Percentiles rank a stretch among this genome's conserved stretches.
Evolutionary conservation across 345 rosid genomes (phyloP).

Genomic region (Erodium maritimum): DNA sequence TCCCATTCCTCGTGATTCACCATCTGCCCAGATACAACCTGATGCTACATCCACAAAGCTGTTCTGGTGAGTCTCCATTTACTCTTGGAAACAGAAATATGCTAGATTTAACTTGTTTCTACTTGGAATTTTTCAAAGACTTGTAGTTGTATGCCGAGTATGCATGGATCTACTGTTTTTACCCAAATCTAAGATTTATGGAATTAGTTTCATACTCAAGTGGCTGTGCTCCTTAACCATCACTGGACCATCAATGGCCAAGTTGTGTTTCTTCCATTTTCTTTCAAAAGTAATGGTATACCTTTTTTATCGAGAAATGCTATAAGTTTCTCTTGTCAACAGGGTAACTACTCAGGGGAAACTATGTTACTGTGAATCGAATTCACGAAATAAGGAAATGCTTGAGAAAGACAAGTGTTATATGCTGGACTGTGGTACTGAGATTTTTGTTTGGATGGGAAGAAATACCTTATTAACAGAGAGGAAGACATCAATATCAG

Average conservation of each 20-base stretch:
- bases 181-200: neutral
- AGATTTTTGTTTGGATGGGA: slow-evolving; percentile 83
- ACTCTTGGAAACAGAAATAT: neutral
- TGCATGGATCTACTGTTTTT: neutral
- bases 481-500: slow-evolving; percentile 58
- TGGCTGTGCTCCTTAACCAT: neutral
- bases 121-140: slow-evolving; percentile 1
- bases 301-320: slow-evolving; percentile 3
- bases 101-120: slow-evolving; percentile 3
- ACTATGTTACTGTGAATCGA: slow-evolving; percentile 34
- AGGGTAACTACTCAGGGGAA: slow-evolving; percentile 56
- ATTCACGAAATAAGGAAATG: slow-evolving; percentile 37
- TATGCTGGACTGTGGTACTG: slow-evolving; percentile 57
- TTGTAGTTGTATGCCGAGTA: neutral
- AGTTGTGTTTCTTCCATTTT: neutral
- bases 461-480: slow-evolving; percentile 51
- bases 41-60: slow-evolving; percentile 29
- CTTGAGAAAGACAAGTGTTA: slow-evolving; percentile 64
- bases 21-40: slow-evolving; percentile 25
- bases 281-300: slow-evolving; percentile 1
- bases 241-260: neutral
- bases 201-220: neutral
- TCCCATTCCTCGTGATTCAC: slow-evolving; percentile 54
- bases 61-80: slow-evolving; percentile 39
- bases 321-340: slow-evolving; percentile 16